Base-by-base conservation (phyloP, 2,329 filamentous ascomycete species). In the Fusarium humuli region DNA sequence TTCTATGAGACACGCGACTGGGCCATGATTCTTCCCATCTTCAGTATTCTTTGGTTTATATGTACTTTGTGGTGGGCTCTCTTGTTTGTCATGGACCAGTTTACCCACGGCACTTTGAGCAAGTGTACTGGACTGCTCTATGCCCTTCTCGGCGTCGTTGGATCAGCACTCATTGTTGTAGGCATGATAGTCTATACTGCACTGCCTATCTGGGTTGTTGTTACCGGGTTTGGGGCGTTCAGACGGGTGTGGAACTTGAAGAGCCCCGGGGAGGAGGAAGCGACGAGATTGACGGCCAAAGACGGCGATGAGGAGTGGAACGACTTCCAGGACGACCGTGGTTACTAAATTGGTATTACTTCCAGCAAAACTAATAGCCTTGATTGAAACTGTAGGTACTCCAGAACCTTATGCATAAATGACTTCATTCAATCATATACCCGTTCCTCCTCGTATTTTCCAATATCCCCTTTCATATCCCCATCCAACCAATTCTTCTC, bases 1-100 rank as follows among this genome's bases (percentile, higher is more conserved):
- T 73, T 75, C 32, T 71, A 73, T 46, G 57, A 67, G 13, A 58
- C 61, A 1, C 59, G 64, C 14, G 57, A 68, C 30, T 73, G 65
- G 34, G 64, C 73, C 8, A 65, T 68, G 59, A 48, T 57, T 10
- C 65, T 75, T 5, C 60, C 71, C 18, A 58, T 53, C 8, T 32
- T 73, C n/a, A 68, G 59, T 23, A 34, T 63, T 12, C 10, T 65
- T 22, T 75, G 71, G 73, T 8, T 67, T 12, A 42, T 65, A 30
- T 57, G 50, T 22, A 22, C 66, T 11, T 40, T 65, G 5, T 62
- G 30, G 27, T 69, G 13, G 41, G 41, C 22, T n/a, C 32, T 42
- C n/a, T 9, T 53, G 16, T 48, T 32, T 16, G 30, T 64, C 22
- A 7, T 32, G 29, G 67, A 75, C 12, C n/a, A 71, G 5, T 16